Evolutionary conservation across 2,329 filamentous ascomycete species (phyloP), one percentile per base, ranked within the genome.

Genomic region (Aspergillus puulaauensis): DNA sequence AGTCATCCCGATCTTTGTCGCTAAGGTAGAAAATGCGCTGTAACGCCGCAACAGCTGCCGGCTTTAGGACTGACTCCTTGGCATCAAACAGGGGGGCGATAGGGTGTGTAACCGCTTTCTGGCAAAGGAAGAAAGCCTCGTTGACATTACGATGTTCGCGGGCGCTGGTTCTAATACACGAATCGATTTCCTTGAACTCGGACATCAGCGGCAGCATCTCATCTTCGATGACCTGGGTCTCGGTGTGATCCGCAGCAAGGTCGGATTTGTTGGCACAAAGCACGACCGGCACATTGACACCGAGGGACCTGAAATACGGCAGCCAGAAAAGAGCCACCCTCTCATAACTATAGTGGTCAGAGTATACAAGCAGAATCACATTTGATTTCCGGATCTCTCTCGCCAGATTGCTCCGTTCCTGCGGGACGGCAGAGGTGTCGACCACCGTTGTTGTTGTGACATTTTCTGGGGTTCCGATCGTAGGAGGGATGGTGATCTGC

Each of bases 291-390:
- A 99, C 92, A 72, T 99, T 99, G 71, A 99, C 95, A n/a, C 95
- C 95, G 40, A 99, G 84, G 4, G 93, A 96, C 60, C 95, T 90
- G 71, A 99, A 98, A 76, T 97, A 96, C 11, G 95, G 95, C 85
- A 99, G 90, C 95, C 95, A 99, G 76, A 98, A 99, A 46, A 99
- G 82, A 3, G 93, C 95, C 3, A 99, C 93, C 39, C 95, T 84
- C 73, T 99, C 95, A 79, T 98, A 99, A 82, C 93, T 98, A 80
- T 99, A 99, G 77, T 98, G 93, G 74, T 99, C 95, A 64, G 93
- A 93, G 75, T 99, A 99, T 54, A 99, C 93, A 44, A 99, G 86
- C 17, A 98, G 83, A 63, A 99, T 98, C 65, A 97, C 93, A 73
- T 97, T 99, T 70, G 90, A 95, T 75, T 97, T 97, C 63, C 95